Evolutionary conservation across 305 asterid species (phyloP).

Genomic region (Fraxinus greggii): DNA sequence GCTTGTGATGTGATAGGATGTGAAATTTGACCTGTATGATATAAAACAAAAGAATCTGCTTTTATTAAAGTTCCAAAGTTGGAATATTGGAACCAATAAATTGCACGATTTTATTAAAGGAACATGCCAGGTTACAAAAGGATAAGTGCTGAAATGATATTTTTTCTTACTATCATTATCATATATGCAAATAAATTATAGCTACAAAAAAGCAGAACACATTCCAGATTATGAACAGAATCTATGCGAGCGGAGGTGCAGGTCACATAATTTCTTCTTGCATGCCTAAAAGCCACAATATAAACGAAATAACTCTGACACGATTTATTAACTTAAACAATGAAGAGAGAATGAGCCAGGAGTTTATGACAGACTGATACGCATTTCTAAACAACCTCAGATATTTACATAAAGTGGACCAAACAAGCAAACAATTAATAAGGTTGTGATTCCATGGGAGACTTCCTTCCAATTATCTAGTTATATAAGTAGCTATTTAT

Average conservation of each 20-base stretch:
- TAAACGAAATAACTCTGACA: neutral
- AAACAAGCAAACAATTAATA: neutral
- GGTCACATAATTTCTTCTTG: neutral
- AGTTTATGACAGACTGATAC: neutral
- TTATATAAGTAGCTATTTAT: neutral
- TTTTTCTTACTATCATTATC: neutral
- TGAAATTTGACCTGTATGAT: slow-evolving; percentile 79
- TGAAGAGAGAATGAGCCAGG: neutral
- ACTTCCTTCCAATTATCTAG: neutral
- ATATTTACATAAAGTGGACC: neutral
- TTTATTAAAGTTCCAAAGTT: neutral
- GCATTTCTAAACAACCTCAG: neutral
- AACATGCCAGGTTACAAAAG: neutral
- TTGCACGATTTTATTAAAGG: neutral
- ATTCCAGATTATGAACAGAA: neutral
- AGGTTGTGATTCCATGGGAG: neutral
- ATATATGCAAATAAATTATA: neutral
- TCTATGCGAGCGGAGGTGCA: neutral
- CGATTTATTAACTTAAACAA: neutral
- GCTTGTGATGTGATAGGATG: slow-evolving; percentile 68
- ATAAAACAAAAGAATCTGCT: slow-evolving; percentile 16
- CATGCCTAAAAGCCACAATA: neutral
- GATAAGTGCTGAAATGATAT: neutral
- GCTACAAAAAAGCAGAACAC: neutral
- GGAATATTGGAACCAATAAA: neutral